Conservation (phyloP, 2,329 filamentous ascomycete genomes). For the Didymella glomerata region DNA sequence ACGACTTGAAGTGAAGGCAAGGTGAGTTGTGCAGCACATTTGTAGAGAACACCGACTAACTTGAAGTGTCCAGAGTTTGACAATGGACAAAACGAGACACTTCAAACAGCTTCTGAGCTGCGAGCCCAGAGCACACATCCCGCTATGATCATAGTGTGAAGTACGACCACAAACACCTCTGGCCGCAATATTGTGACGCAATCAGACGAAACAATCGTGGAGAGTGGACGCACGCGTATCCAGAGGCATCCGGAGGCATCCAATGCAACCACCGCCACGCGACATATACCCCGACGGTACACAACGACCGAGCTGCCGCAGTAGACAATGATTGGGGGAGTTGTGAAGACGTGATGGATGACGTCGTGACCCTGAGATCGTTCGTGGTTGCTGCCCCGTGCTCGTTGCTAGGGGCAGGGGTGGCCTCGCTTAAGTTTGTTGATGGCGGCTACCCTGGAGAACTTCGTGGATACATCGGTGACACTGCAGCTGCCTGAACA, state of each 20-base stretch:
- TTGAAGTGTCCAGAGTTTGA: neutral
- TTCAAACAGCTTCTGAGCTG: neutral
- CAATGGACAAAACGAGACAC: neutral
- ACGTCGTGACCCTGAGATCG: slow-evolving; percentile 10
- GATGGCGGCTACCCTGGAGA: slow-evolving; percentile 26
- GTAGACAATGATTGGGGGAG: neutral
- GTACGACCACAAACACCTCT: neutral
- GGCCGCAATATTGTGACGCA: neutral
- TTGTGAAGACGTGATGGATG: neutral
- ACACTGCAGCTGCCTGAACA: slow-evolving; percentile 21
- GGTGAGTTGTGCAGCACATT: neutral
- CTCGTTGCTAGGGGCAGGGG: slow-evolving; percentile 39
- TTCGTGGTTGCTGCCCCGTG: slow-evolving; percentile 25
- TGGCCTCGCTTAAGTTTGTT: slow-evolving; percentile 41
- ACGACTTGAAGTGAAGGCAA: slow-evolving; percentile 1
- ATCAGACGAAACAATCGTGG: neutral
- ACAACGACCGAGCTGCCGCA: neutral
- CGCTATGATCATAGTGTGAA: neutral
- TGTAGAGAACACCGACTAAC: neutral
- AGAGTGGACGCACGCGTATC: neutral
- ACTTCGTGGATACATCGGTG: slow-evolving; percentile 22
- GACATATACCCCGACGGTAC: neutral
- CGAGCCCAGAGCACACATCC: neutral
- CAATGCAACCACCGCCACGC: neutral
- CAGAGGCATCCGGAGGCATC: neutral